phyloP scores from a whole-genome alignment of 805 yeast species.

The Metschnikowia orientalis region DNA sequence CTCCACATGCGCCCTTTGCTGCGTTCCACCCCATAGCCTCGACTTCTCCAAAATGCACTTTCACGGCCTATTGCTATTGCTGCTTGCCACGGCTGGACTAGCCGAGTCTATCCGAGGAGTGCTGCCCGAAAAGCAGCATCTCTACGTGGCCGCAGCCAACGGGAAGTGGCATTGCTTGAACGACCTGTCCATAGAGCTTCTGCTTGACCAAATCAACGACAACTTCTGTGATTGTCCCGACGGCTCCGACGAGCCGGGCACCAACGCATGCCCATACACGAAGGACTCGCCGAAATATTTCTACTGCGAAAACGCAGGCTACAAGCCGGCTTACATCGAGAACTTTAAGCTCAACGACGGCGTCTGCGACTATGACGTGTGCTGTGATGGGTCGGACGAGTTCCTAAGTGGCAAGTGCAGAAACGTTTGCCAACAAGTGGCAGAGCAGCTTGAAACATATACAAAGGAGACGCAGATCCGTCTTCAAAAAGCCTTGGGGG shows the following conservation, averaged over 20 bases:
- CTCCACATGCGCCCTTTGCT: no score
- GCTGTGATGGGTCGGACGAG: conserved; percentile 97
- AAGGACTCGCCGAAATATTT: conserved; percentile 38
- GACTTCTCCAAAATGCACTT: no score
- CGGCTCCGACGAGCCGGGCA: conserved; percentile 96
- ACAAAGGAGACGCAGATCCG: neutral
- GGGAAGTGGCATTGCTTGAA: conserved; percentile 66
- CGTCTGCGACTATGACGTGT: conserved; percentile 78
- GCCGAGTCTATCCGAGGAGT: conserved; percentile 28
- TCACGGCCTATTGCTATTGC: conserved; percentile 1
- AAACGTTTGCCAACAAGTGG: conserved; percentile 50
- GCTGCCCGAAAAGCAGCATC: conserved; percentile 32
- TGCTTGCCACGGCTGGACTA: conserved; percentile 3
- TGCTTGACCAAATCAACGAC: conserved; percentile 69
- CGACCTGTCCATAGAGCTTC: conserved; percentile 60
- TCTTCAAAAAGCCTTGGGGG: conserved; percentile 23
- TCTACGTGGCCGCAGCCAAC: conserved; percentile 49
- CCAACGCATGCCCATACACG: conserved; percentile 63
- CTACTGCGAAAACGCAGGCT: conserved; percentile 77
- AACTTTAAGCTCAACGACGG: conserved; percentile 79
- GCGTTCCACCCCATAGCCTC: no score
- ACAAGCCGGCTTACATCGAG: conserved; percentile 56
- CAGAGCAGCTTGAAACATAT: conserved; percentile 27
- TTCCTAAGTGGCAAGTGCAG: conserved; percentile 45
- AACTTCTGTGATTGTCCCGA: conserved; percentile 96